These are phyloP conservation scores for Mychonastes homosphaera DNA, from an alignment of 139 green algal species.

Conservation along the genomic window DNA sequence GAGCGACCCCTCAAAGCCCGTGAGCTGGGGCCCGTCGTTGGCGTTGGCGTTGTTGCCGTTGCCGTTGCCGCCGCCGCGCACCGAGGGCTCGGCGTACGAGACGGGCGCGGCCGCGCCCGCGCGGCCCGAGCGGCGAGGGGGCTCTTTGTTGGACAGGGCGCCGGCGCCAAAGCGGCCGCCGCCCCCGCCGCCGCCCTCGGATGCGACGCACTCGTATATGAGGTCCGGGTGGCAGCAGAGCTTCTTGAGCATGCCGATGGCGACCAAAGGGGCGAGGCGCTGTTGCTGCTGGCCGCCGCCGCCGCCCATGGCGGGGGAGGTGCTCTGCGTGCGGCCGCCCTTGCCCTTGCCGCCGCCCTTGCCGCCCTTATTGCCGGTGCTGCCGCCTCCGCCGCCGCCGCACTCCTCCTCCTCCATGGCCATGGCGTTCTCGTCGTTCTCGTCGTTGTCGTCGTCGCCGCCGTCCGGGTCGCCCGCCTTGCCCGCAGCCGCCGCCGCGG, in stretches of 20 bases:
- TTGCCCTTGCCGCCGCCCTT: slow-evolving; percentile 1
- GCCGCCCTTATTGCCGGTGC: not conserved
- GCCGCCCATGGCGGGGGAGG: not conserved
- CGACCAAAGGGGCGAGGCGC: slow-evolving; percentile 31
- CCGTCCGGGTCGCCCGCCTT: slow-evolving; percentile 2
- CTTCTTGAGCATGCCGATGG: slow-evolving; percentile 90
- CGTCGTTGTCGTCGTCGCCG: too few relatives aligned
- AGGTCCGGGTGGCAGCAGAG: slow-evolving; percentile 96
- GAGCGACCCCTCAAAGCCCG: slow-evolving; percentile 57
- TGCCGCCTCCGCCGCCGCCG: not conserved
- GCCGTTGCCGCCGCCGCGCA: slow-evolving; percentile 1
- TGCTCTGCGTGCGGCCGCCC: slow-evolving; percentile 8
- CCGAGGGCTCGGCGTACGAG: too few relatives aligned
- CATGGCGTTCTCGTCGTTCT: too few relatives aligned
- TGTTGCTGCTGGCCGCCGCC: slow-evolving; percentile 1
- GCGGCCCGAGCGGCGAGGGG: too few relatives aligned
- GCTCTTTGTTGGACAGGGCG: too few relatives aligned
- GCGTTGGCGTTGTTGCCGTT: not conserved
- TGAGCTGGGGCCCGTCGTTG: slow-evolving; percentile 23
- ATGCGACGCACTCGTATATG: slow-evolving; percentile 52
- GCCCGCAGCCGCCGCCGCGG: not conserved
- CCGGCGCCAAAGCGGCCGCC: not conserved
- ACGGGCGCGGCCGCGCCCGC: too few relatives aligned
- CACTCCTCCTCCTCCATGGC: too few relatives aligned
- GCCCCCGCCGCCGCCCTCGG: not conserved